A percentile compares a stretch with the other conserved stretches of the same genome.
phyloP scores from a whole-genome alignment of 257 asterid species.

The Petrea volubilis region DNA sequence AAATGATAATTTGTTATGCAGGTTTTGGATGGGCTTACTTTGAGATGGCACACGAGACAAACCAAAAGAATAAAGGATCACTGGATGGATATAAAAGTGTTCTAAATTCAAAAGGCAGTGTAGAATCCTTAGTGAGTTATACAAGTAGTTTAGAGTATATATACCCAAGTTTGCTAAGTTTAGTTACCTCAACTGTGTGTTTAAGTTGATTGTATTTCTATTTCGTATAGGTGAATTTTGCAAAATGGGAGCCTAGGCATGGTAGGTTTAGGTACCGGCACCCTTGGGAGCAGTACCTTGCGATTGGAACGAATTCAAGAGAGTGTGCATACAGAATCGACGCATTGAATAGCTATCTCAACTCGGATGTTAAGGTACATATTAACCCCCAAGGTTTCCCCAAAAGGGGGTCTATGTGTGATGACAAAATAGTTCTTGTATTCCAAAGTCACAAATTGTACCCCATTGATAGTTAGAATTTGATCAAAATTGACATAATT shows the following conservation, averaged over 20 bases:
- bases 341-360: constrained; percentile 23
- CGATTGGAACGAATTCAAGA: constrained; percentile 24
- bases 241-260: too few relatives aligned
- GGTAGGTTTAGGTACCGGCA: too few relatives aligned
- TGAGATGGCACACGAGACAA: not conserved
- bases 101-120: constrained; percentile 24
- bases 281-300: constrained; percentile 41
- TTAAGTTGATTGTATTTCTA: not conserved
- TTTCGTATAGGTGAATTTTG: constrained; percentile 21
- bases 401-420: too few relatives aligned
- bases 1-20: not conserved
- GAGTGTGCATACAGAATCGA: constrained; percentile 34
- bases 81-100: constrained; percentile 15
- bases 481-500: too few relatives aligned
- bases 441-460: too few relatives aligned
- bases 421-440: too few relatives aligned
- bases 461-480: too few relatives aligned
- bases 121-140: constrained; percentile 25
- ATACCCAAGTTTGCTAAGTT: too few relatives aligned
- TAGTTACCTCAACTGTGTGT: not conserved
- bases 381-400: not conserved
- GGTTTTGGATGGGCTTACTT: constrained; percentile 30
- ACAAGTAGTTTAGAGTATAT: not conserved
- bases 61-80: too few relatives aligned
- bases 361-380: constrained; percentile 22